Conservation (phyloP, 176 grass and related monocot species). For the Rhipidocladum racemiflorum region DNA sequence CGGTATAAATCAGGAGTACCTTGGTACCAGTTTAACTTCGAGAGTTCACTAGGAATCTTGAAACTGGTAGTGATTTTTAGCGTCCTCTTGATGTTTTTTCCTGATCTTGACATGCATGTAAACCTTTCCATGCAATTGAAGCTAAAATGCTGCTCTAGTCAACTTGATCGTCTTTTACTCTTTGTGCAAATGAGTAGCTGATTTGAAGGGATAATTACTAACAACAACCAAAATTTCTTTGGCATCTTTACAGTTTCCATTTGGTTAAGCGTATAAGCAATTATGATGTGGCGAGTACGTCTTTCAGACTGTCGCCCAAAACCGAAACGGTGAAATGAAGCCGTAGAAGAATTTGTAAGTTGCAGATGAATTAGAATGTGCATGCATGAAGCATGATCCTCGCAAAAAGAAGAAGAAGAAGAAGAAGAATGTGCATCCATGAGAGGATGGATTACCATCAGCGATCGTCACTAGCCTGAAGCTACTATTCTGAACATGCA, state of each 20-base stretch:
- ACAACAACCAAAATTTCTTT: neutral
- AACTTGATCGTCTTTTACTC: neutral
- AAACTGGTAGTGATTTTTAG: neutral
- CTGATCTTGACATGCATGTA: neutral
- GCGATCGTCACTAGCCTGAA: neutral
- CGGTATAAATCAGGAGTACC: neutral
- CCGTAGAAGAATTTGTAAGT: neutral
- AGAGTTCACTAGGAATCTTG: neutral
- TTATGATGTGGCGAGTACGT: neutral
- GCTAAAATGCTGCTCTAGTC: neutral
- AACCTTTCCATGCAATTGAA: neutral
- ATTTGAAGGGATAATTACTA: neutral
- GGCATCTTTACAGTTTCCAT: neutral
- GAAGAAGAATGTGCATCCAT: neutral
- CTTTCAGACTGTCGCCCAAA: neutral
- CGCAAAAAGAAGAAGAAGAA: no score
- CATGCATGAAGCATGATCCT: neutral
- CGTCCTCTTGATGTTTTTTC: neutral
- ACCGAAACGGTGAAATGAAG: neutral
- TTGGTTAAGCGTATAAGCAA: neutral
- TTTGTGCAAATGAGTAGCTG: neutral
- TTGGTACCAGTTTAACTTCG: neutral
- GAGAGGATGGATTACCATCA: neutral
- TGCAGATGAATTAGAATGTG: neutral
- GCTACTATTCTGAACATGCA: neutral